Evolutionary conservation across 768 basidiomycete genomes (phyloP).

Genomic region (Naganishia antarctica): DNA sequence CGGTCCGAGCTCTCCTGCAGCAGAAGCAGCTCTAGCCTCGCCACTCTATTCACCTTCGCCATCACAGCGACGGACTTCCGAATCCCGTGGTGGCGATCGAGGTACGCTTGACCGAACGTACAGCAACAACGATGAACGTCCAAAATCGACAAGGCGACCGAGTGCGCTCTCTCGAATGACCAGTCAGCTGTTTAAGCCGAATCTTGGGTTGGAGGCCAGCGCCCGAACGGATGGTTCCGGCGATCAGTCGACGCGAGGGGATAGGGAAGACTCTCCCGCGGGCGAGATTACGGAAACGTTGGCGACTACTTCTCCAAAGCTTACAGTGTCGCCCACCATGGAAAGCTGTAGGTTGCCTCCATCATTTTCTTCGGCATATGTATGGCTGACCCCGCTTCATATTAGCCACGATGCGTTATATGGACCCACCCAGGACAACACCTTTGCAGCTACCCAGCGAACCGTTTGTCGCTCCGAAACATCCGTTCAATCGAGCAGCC

Average conservation of each 20-base stretch:
- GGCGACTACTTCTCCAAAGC: background rate
- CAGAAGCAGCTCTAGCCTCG: background rate
- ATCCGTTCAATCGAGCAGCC: constrained; percentile 26
- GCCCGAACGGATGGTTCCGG: background rate
- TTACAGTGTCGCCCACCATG: background rate
- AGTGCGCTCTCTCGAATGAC: constrained; percentile 19
- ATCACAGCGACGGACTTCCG: background rate
- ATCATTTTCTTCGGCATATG: background rate
- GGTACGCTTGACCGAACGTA: background rate
- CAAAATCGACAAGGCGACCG: constrained; percentile 4
- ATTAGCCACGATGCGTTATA: no score
- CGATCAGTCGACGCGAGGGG: background rate
- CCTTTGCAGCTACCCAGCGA: background rate
- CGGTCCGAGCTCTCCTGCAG: background rate
- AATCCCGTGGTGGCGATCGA: background rate
- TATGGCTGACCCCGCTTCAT: no score
- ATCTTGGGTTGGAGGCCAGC: constrained; percentile 16
- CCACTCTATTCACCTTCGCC: constrained; percentile 4
- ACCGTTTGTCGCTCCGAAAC: constrained; percentile 19
- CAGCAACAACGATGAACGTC: constrained; percentile 1
- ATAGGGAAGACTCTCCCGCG: constrained; percentile 5
- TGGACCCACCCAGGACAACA: background rate
- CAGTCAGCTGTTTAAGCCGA: constrained; percentile 17
- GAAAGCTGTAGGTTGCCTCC: background rate
- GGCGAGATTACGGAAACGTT: background rate